Percentiles rank a stretch among this genome's conserved stretches.
Conservation (phyloP, 352 stramenopile genomes). For the Discostella stelligera region DNA sequence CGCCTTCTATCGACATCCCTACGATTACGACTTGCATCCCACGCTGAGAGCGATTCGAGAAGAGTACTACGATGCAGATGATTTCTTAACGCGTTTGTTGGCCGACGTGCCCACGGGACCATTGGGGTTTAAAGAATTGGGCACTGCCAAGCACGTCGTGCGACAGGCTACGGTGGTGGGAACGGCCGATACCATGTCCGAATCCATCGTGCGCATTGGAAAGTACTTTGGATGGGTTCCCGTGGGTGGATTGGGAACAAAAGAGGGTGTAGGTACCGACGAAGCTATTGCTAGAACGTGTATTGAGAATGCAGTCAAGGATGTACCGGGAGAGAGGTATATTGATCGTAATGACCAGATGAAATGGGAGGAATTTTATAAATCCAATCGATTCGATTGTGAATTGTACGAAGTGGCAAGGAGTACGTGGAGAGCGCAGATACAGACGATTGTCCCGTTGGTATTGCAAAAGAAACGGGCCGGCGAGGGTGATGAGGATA, state of each 20-base stretch:
- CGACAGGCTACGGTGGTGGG: constrained; percentile 38
- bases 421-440: constrained; percentile 56
- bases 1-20: constrained; percentile 53
- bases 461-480: constrained; percentile 39
- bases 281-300: constrained; percentile 31
- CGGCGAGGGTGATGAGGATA: constrained; percentile 37
- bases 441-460: constrained; percentile 57
- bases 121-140: constrained; percentile 54
- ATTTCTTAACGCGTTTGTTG: constrained; percentile 48
- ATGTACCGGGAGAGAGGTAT: constrained; percentile 36
- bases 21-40: constrained; percentile 57
- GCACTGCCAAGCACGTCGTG: constrained; percentile 57
- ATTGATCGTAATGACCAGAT: constrained; percentile 40
- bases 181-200: constrained; percentile 39
- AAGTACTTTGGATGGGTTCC: constrained; percentile 52
- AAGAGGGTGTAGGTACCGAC: constrained; percentile 33
- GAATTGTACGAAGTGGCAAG: constrained; percentile 55
- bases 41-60: not conserved
- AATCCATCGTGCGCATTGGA: constrained; percentile 39
- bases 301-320: constrained; percentile 38
- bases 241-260: constrained; percentile 27
- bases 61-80: constrained; percentile 16
- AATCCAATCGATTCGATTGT: constrained; percentile 52
- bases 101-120: constrained; percentile 23
- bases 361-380: constrained; percentile 54